Conservation (phyloP, 2,329 filamentous ascomycete genomes). For the Paecilomyces formosus region DNA sequence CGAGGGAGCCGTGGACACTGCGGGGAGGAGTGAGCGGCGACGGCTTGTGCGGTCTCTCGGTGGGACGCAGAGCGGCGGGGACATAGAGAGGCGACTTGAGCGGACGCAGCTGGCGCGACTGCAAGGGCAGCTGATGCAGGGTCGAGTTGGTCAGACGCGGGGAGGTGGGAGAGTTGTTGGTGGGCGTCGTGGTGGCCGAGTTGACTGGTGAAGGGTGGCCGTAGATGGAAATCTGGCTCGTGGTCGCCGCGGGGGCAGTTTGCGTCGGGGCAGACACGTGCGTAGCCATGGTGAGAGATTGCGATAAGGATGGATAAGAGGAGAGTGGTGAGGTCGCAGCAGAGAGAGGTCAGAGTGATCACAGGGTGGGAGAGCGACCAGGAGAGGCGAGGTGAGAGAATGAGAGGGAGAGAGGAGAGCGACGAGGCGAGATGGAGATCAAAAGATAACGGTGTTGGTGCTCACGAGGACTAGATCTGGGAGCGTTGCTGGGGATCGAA, state of each 20-base stretch:
- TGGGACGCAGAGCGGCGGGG: conserved; percentile 55
- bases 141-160: conserved; percentile 36
- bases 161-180: conserved; percentile 48
- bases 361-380: background rate
- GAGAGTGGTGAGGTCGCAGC: background rate
- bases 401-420: too few species aligned
- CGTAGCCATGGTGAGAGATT: conserved; percentile 7
- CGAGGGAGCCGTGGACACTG: conserved; percentile 50
- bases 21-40: conserved; percentile 43
- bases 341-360: background rate
- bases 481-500: background rate
- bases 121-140: conserved; percentile 31
- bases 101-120: conserved; percentile 51
- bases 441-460: too few species aligned
- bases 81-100: conserved; percentile 56
- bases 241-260: conserved; percentile 8
- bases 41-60: conserved; percentile 43
- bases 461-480: too few species aligned
- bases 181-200: conserved; percentile 43
- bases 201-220: conserved; percentile 37
- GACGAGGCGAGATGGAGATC: too few species aligned
- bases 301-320: background rate
- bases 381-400: background rate
- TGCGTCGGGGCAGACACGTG: conserved; percentile 14
- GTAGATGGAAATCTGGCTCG: conserved; percentile 29